Evolutionary conservation across 805 yeast genomes (phyloP).

Genomic region (Limtongia smithiae): DNA sequence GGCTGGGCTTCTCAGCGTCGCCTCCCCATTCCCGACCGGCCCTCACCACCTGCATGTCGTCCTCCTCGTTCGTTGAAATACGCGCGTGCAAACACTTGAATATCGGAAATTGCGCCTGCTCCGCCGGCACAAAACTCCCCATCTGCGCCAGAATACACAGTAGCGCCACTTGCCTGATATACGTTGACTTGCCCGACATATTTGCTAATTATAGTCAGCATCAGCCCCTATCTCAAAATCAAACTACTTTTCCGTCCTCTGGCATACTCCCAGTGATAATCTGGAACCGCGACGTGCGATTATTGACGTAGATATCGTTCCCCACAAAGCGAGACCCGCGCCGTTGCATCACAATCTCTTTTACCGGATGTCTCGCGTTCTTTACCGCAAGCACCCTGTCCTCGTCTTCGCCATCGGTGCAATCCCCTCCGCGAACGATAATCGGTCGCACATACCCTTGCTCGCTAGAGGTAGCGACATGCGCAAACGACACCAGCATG

Average conservation of each 20-base stretch:
- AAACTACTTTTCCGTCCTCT: background rate
- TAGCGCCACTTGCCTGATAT: slow-evolving; percentile 51
- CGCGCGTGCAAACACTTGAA: slow-evolving; percentile 12
- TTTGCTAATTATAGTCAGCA: slow-evolving; percentile 39
- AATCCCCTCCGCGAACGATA: background rate
- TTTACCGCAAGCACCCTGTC: slow-evolving; percentile 32
- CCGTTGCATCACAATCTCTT: slow-evolving; percentile 34
- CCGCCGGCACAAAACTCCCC: slow-evolving; percentile 44
- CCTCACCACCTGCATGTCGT: no score
- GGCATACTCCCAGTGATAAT: slow-evolving; percentile 49
- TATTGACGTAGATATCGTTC: slow-evolving; percentile 41
- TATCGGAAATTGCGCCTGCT: slow-evolving; percentile 30
- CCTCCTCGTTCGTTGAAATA: slow-evolving; percentile 15
- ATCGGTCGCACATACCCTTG: slow-evolving; percentile 16
- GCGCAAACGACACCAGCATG: slow-evolving; percentile 34
- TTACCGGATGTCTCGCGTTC: slow-evolving; percentile 44
- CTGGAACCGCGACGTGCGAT: slow-evolving; percentile 43
- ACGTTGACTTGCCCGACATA: slow-evolving; percentile 63
- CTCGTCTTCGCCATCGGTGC: background rate
- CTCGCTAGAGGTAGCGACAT: slow-evolving; percentile 27
- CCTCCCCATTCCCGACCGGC: no score
- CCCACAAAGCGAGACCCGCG: slow-evolving; percentile 36
- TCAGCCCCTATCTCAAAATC: background rate
- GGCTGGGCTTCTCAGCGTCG: slow-evolving; percentile 28
- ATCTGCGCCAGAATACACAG: slow-evolving; percentile 54